These are phyloP conservation scores for Alnus rubra DNA, from an alignment of 306 rosid species.

Conservation along the genomic window DNA sequence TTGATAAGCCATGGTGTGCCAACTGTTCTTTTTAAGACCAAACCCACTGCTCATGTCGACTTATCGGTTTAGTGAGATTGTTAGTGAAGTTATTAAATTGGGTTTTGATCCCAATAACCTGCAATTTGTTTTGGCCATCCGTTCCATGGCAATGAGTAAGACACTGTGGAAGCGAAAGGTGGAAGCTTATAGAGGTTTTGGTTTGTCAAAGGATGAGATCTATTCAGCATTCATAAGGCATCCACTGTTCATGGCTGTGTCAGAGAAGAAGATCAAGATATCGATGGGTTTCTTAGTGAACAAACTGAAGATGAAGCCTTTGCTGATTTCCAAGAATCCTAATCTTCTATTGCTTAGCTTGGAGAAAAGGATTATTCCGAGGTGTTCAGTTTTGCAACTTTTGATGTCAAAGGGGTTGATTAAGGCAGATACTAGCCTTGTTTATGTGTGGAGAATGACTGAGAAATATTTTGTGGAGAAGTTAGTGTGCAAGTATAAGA, in stretches of 20 bases:
- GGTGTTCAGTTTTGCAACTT: slow-evolving; percentile 16
- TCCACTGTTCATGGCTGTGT: slow-evolving; percentile 18
- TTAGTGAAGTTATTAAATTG: slow-evolving; percentile 18
- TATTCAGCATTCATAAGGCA: slow-evolving; percentile 23
- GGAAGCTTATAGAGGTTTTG: slow-evolving; percentile 25
- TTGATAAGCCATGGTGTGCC: slow-evolving; percentile 30
- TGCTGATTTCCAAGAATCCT: too few relatives aligned
- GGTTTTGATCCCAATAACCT: slow-evolving; percentile 19
- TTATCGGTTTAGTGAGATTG: slow-evolving; percentile 13
- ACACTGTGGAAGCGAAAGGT: slow-evolving; percentile 26
- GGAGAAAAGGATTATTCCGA: too few relatives aligned
- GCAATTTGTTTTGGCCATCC: slow-evolving; percentile 9
- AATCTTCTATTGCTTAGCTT: too few relatives aligned
- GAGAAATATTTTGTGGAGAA: slow-evolving; percentile 13
- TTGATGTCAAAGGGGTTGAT: slow-evolving; percentile 10
- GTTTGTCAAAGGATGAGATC: slow-evolving; percentile 22
- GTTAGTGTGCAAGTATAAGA: slow-evolving; percentile 17
- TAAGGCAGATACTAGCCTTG: neutral
- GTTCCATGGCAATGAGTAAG: slow-evolving; percentile 15
- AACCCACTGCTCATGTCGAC: neutral
- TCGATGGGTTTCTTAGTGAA: too few relatives aligned
- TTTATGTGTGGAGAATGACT: slow-evolving; percentile 6
- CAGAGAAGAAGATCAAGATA: slow-evolving; percentile 31
- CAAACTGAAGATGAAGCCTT: too few relatives aligned
- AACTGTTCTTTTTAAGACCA: neutral